Evolutionary conservation across 371 early-diverging fungal genomes (phyloP).

Genomic region (Rhizomucor miehei): DNA sequence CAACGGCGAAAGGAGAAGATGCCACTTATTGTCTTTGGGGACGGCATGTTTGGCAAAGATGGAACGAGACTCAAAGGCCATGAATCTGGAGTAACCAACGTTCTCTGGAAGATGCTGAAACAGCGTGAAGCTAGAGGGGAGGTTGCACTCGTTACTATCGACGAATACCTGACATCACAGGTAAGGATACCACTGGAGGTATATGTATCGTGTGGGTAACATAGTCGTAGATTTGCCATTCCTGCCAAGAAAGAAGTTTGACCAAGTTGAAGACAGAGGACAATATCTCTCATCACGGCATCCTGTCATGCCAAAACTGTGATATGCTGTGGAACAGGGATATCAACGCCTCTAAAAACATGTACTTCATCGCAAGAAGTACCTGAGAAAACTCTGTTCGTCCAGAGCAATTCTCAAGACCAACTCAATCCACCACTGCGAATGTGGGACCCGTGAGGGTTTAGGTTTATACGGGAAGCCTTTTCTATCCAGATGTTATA

Average conservation of each 20-base stretch:
- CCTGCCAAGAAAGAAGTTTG: background rate
- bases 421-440: constrained; percentile 3
- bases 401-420: background rate
- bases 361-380: background rate
- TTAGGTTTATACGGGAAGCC: constrained; percentile 5
- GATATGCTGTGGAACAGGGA: background rate
- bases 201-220: background rate
- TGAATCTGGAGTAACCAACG: background rate
- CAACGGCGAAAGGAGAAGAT: background rate
- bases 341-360: background rate
- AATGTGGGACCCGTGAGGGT: constrained; percentile 8
- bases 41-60: background rate
- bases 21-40: background rate
- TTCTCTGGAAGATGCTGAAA: background rate
- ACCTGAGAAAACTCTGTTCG: background rate
- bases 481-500: background rate
- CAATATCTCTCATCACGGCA: background rate
- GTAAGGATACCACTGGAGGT: background rate
- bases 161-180: background rate
- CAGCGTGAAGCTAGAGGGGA: background rate
- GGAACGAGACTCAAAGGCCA: background rate
- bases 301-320: background rate
- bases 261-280: background rate
- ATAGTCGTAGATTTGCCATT: background rate
- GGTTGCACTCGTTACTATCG: background rate